Evolutionary conservation across 306 rosid species (phyloP), one percentile per base, ranked within the genome.

Genomic region (Betula pendula): DNA sequence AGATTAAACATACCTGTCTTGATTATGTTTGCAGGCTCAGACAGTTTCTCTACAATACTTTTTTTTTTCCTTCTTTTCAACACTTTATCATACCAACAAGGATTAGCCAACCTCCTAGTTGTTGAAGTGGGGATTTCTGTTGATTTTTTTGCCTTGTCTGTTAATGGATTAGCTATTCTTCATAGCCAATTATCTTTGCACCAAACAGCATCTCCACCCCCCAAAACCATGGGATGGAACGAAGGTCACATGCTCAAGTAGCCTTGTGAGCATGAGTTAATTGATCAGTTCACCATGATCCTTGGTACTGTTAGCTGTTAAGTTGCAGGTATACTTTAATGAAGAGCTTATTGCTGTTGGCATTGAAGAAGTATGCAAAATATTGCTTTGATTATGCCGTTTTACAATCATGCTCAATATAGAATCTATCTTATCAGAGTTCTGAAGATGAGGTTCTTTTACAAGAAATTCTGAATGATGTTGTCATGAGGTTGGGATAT

Each of bases 381-480:
- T 22, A 16, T 56, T 53, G 19, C 31, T 65, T 8, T 8, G 51
- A 49, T 53, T 56, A 35, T 55, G 8, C 52, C 44, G 60, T 49
- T 48, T 76, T 68, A 59, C 49, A 6, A 67, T 77, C 56, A 27
- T 8, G 56, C 68, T 77, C 74, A 72, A 47, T 71, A 76, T 14
- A 71, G 47, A 63, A 8, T 71, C 67, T 79, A 51, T 75, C 84
- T 78, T 80, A 27, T 79, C 74, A 91, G 97, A 88, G 85, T 66
- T 82, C 83, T 75, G 88, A 85, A 80, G 84, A 89, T 49, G 84
- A 69, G 77, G 78, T 72, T 56, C 83, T 88, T 80, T 50, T 91
- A 48, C 86, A 78, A 83, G 91, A 86, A 69, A 88, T 81, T 79
- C 70, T 89, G 76, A 84, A 78, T 77, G 80, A 83, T 75, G 88